Base-by-base conservation (phyloP, 179 eudicot species). In the Patellifolia procumbens region DNA sequence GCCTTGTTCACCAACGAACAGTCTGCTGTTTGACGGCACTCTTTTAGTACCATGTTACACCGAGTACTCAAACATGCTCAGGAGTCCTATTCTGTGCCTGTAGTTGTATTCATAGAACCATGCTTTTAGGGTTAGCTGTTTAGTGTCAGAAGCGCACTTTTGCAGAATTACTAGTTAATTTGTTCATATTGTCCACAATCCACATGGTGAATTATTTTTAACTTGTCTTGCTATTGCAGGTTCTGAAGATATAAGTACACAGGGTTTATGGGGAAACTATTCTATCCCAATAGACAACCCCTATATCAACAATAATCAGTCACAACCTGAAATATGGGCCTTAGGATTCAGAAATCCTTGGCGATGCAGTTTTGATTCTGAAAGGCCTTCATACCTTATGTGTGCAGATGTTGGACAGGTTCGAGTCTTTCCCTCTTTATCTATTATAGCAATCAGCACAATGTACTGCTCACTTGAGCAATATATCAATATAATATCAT, bases 321-420 rank as follows among this genome's bases (percentile, higher is more conserved):
- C 88, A 78, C 86, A 72, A 74, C 90, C 92, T 39, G 98, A 93
- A 78, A 90, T 93, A 81, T 93, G 95, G 95, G 95, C 98, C 31
- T 26, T 84, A 58, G 95, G 98, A 79, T 71, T 93, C 0, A 81
- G 92, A 81, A 93, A 93, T 80, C 98, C 97, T 42, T 93, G 98
- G 97, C 80, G 94, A 19, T 91, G 98, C 88, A 91, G 93, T 68
- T 93, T 91, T 75, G 97, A 93, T 80, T 80, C 93, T 26, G 86
- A 81, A 82, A 89, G 97, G 80, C 92, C 98, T 81, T 86, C 93
- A 29, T 93, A 93, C 80, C 89, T 91, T 32, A 69, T 89, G 87
- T 91, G 94, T 76, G 88, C 88, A 43, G 98, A 93, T 81, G 86
- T 85, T 53, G 98, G 98, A 52, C 92, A 91, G 92, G 97, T 93